Conservation (phyloP, 73 alveolate species). For the Paramecium tetraurelia region DNA sequence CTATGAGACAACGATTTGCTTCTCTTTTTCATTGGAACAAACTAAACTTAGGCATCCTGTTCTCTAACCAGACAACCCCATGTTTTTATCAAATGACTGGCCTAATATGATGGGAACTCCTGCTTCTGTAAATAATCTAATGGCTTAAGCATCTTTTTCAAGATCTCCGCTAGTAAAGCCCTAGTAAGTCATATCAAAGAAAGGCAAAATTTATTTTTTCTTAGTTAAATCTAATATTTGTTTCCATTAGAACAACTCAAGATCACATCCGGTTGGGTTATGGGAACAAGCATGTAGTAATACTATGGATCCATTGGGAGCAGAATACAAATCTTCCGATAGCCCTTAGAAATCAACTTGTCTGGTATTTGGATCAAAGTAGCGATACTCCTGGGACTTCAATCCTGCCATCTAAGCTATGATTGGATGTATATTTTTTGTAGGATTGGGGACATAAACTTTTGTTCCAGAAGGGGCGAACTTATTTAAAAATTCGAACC, state of each 20-base stretch:
- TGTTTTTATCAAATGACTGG: slow-evolving; percentile 94
- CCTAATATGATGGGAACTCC: slow-evolving; percentile 75
- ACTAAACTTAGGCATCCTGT: slow-evolving; percentile 84
- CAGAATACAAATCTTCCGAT: slow-evolving; percentile 79
- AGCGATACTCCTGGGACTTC: slow-evolving; percentile 77
- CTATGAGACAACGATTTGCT: slow-evolving; percentile 71
- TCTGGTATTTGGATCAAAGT: slow-evolving; percentile 82
- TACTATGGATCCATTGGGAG: slow-evolving; percentile 81
- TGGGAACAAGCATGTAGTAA: slow-evolving; percentile 95
- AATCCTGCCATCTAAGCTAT: slow-evolving; percentile 82
- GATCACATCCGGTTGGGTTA: slow-evolving; percentile 94
- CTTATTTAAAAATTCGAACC: slow-evolving; percentile 73
- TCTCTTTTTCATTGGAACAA: slow-evolving; percentile 75
- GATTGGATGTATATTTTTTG: slow-evolving; percentile 88
- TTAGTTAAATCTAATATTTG: slow-evolving; percentile 73
- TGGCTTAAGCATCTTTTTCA: slow-evolving; percentile 88
- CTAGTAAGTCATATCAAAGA: slow-evolving; percentile 95
- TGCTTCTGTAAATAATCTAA: slow-evolving; percentile 76
- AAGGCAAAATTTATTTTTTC: slow-evolving; percentile 74
- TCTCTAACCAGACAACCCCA: slow-evolving; percentile 97
- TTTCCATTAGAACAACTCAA: slow-evolving; percentile 85
- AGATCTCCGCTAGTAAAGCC: slow-evolving; percentile 97
- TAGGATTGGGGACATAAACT: slow-evolving; percentile 86
- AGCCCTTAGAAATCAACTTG: slow-evolving; percentile 84
- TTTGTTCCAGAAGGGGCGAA: slow-evolving; percentile 74